Evolutionary conservation across 2,329 filamentous ascomycete species (phyloP).

Genomic region (Penicillium sp.): DNA sequence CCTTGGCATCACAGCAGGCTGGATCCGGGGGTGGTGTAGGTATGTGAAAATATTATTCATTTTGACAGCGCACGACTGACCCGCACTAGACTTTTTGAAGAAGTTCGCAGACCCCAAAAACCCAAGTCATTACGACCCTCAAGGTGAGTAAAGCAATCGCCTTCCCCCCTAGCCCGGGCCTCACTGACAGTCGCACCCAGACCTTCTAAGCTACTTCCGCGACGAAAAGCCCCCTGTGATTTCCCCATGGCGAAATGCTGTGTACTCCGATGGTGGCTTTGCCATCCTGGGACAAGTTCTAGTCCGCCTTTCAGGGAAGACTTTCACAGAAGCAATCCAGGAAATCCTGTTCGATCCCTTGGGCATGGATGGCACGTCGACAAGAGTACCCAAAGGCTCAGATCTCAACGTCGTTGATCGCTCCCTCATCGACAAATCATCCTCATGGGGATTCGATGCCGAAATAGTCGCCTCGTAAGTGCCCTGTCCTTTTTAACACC

Average conservation of each 20-base stretch:
- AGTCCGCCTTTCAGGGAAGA: not conserved
- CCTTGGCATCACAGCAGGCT: conserved; percentile 4
- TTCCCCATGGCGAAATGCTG: conserved; percentile 7
- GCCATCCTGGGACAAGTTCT: conserved; percentile 9
- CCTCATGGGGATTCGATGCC: not conserved
- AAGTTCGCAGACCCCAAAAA: not conserved
- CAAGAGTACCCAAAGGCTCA: not conserved
- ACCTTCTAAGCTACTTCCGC: conserved; percentile 2
- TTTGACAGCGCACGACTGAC: not conserved
- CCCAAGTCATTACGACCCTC: not conserved
- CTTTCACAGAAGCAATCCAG: not conserved
- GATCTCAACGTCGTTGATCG: conserved; percentile 2
- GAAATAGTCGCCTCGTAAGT: conserved; percentile 8
- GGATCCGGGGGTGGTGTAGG: not conserved
- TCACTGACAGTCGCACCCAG: not conserved
- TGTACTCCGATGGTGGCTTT: conserved; percentile 11
- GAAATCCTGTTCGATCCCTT: conserved; percentile 3
- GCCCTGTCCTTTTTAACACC: too few species aligned
- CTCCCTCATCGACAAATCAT: not conserved
- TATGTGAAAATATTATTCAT: not conserved
- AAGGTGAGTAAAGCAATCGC: not conserved
- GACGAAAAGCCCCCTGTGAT: conserved; percentile 8
- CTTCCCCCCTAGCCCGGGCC: not conserved
- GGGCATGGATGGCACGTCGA: conserved; percentile 1
- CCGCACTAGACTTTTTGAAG: not conserved